Base-by-base conservation (phyloP, 2,329 filamentous ascomycete species). In the Cladobotryum mycophilum region DNA sequence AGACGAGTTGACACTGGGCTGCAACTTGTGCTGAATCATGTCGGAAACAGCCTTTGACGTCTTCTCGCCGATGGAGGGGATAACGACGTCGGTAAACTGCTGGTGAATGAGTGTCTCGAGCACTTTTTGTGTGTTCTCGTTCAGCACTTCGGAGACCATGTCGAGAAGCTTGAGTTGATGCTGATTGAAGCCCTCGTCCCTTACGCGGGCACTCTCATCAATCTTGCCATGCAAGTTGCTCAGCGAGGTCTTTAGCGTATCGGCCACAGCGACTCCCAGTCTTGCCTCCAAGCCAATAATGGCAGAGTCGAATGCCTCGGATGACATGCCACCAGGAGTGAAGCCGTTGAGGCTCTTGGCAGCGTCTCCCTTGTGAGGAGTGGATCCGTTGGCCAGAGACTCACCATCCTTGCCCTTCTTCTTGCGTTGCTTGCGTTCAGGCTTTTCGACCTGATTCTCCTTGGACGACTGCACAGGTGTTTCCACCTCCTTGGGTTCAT, bases 61-160 rank as follows among this genome's bases (percentile, higher is more conserved):
- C 40, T 84, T 76, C 47, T 84, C 78, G 38, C 83, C 79, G 51
- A 97, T 73, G 33, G 84, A 76, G 11, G 93, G 92, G 47, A 96
- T 74, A 41, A 96, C 81, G 13, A 83, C 78, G 49, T 83, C 78
- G 54, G 88, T 80, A 57, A 96, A 88, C 65, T 87, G 86, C 44
- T 83, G 78, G 43, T 82, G 80, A 46, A 96, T 84, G 58, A 95
- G 88, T 54, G 82, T 84, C 54, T 83, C 77, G 36, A 96, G 77
- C 18, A 88, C 88, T 60, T 86, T 84, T 67, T 84, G 77, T 17
- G 80, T 82, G 62, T 83, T 84, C 53, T 78, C 75, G 56, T 80
- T 82, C 44, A 86, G 72, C 34, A 83, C 79, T 34, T 78, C 71
- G 4, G 79, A 81, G 36, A 83, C 78, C 64, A 79, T 74, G 54